Base-by-base conservation (phyloP, 140 eudicot species). In the Senecio squalidus region DNA sequence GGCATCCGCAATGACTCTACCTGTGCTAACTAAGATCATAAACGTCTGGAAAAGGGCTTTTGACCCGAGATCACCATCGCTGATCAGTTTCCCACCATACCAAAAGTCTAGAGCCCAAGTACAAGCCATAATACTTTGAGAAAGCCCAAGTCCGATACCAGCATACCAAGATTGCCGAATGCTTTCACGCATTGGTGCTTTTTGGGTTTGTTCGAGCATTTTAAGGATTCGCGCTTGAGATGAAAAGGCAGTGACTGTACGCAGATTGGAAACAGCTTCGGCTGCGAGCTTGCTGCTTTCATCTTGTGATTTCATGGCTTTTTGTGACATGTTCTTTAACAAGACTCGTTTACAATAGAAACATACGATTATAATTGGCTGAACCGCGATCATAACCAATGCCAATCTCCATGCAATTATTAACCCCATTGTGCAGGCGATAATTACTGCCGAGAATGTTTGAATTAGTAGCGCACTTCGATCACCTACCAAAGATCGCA, bases 361-460 rank as follows among this genome's bases (percentile, higher is more conserved):
- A 60, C 80, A 69, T 0, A 68, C 8, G 15, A 82, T 68, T 64
- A 78, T 48, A 4, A 74, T 11, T 18, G 85, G 89, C 45, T 82
- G 89, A 21, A 75, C 82, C 0, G 68, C 82, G 0, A 82, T 82
- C 77, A 78, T 33, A 25, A 82, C 85, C 16, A 78, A 15, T 4
- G 89, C 89, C 3, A 78, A 61, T 53, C 71, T 78, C 89, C 89
- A 82, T 0, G 89, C 69, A 9, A 82, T 75, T 53, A 71, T 69
- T 15, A 82, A 53, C 23, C 84, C 85, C 79, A 82, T 67, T 0
- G 80, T 78, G 70, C 73, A 78, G 0, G 85, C 77, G 23, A 78
- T 31, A 1, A 9, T 64, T 29, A 77, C 78, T 1, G 81, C 76
- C 1, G n/a, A n/a, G n/a, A n/a, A n/a, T n/a, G n/a, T n/a, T n/a